These are phyloP conservation scores for Friedmanniomyces endolithicus DNA, from an alignment of 495 filamentous ascomycete species.

Conservation along the genomic window DNA sequence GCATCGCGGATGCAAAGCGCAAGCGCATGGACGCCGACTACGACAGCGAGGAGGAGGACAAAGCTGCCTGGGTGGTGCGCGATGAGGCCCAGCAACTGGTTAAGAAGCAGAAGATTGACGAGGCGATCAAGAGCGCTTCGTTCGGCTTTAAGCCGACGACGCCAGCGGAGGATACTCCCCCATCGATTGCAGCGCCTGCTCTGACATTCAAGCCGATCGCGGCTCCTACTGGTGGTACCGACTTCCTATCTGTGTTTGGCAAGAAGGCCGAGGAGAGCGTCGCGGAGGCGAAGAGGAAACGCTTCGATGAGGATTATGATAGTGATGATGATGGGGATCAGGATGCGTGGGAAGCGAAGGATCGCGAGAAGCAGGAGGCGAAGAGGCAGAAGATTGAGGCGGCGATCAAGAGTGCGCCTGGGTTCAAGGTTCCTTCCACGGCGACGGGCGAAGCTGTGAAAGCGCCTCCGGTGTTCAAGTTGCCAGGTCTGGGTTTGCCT, in stretches of 20 bases:
- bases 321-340: constrained; percentile 19
- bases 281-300: constrained; percentile 15
- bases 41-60: constrained; percentile 21
- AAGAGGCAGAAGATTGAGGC: constrained; percentile 18
- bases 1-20: constrained; percentile 11
- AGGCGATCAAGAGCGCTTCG: constrained; percentile 11
- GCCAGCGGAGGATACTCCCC: neutral
- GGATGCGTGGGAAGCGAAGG: constrained; percentile 15
- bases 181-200: neutral
- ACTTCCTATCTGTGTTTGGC: constrained; percentile 14
- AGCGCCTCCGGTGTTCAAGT: constrained; percentile 4
- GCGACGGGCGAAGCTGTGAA: neutral
- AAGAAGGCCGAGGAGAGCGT: constrained; percentile 8
- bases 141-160: constrained; percentile 1
- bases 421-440: neutral
- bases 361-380: constrained; percentile 15
- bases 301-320: constrained; percentile 20
- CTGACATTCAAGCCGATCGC: neutral
- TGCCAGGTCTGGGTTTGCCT: neutral
- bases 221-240: constrained; percentile 1
- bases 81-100: constrained; percentile 15
- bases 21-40: constrained; percentile 21
- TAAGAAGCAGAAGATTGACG: constrained; percentile 18
- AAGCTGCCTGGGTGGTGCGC: constrained; percentile 17
- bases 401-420: constrained; percentile 11